These are phyloP conservation scores for Saturnispora gosingensis DNA, from an alignment of 805 yeast genomes.

Conservation along the genomic window DNA sequence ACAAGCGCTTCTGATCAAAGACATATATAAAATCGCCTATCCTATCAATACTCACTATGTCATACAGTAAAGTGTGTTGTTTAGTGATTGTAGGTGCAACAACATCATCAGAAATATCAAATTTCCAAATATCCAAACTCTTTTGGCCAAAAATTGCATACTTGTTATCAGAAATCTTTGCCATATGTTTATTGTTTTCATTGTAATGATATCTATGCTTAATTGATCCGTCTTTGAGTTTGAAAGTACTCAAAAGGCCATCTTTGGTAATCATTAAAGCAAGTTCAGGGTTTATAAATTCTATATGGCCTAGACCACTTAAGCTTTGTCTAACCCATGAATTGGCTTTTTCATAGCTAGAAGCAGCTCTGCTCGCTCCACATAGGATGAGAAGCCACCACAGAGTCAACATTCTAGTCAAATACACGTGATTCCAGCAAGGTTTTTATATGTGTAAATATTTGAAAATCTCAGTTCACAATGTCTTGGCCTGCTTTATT, in stretches of 20 bases:
- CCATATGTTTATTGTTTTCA: background rate
- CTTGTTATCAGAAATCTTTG: background rate
- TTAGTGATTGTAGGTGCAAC: background rate
- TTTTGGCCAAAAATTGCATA: background rate
- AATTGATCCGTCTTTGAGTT: constrained; percentile 21
- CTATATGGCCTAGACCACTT: background rate
- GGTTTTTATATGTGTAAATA: background rate
- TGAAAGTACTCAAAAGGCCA: constrained; percentile 22
- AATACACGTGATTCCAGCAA: background rate
- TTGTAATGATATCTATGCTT: constrained; percentile 23
- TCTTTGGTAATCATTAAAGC: background rate
- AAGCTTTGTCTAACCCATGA: constrained; percentile 2
- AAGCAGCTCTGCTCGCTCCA: background rate
- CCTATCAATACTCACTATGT: constrained; percentile 14
- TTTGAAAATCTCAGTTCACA: background rate
- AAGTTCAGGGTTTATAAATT: constrained; percentile 11
- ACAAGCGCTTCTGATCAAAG: constrained; percentile 9
- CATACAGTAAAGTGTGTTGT: background rate
- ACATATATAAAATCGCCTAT: constrained; percentile 4
- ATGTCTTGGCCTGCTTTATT: background rate
- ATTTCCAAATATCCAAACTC: constrained; percentile 2
- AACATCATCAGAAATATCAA: background rate
- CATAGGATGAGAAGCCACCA: background rate
- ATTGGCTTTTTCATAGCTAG: background rate
- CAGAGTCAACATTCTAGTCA: background rate